Evolutionary conservation across 1,284 basidiomycete genomes (phyloP), one percentile per base, ranked within the genome.

Genomic region (Ustilago sp.): DNA sequence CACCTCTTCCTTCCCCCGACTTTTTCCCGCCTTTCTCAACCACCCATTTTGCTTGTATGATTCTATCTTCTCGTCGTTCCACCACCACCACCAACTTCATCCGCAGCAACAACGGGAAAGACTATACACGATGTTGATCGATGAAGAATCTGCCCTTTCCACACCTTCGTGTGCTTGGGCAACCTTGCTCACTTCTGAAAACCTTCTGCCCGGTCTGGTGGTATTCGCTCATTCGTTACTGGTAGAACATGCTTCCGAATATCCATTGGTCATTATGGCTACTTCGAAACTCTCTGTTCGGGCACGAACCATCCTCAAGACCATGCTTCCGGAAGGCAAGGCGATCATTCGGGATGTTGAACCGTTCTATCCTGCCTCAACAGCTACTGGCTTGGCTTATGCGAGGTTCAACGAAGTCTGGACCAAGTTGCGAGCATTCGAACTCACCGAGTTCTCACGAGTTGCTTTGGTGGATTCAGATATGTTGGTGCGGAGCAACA

Each of bases 401-500:
- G 69, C 64, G 11, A 76, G 82, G 19, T 85, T 85, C 68, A 64
- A 59, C 35, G 79, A 84, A 41, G 83, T 83, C 0, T 85, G 84
- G 84, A 83, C 83, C n/a, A 85, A 85, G 53, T 65, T 85, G 8
- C 73, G 83, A 3, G 84, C 80, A 0, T 82, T 82, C n/a, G 79
- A 80, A 31, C 58, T 85, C 34, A 56, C 39, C 28, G 80, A 85
- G 31, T 85, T 70, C 63, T 71, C 95, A 90, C 90, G 93, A 15
- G 88, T 97, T 50, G 91, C 95, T 51, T 88, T 97, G 53, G 88
- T 98, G 58, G 95, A 98, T 85, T 91, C 91, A 15, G 95, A 98
- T 87, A 98, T 98, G 94, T 89, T 97, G 65, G 89, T 97, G 28
- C 88, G 90, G 84, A 89, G 88, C 53, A 93, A 93, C 74, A 96